These are phyloP conservation scores for Aspergillus tamarii DNA, from an alignment of 2,329 filamentous ascomycete species.

Conservation along the genomic window DNA sequence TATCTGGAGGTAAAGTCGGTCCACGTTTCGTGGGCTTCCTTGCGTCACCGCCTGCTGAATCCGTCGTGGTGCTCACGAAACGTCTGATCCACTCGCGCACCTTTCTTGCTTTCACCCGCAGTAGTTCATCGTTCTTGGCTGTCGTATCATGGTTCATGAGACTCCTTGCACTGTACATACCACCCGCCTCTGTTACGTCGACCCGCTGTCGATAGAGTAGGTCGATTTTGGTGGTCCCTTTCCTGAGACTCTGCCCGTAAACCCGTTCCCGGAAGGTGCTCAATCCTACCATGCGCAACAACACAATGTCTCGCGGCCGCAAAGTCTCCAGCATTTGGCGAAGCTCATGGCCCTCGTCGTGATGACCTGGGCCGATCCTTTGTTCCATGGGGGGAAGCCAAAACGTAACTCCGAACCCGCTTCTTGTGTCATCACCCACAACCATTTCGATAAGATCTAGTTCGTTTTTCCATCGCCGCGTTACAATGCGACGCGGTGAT, in stretches of 20 bases:
- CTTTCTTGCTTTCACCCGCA: constrained; percentile 64
- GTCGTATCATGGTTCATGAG: constrained; percentile 35
- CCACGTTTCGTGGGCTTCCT: constrained; percentile 8
- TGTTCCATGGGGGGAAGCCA: constrained; percentile 64
- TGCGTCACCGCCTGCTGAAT: constrained; percentile 32
- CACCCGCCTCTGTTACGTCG: constrained; percentile 56
- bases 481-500: constrained; percentile 67
- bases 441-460: constrained; percentile 74
- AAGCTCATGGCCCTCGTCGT: constrained; percentile 35
- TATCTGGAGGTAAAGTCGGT: constrained; percentile 22
- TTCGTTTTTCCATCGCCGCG: constrained; percentile 55
- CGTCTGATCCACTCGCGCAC: constrained; percentile 76
- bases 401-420: constrained; percentile 80
- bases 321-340: constrained; percentile 52
- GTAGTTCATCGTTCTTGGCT: constrained; percentile 44
- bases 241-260: constrained; percentile 79
- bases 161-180: constrained; percentile 60
- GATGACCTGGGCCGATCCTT: constrained; percentile 3
- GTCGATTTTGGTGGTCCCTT: constrained; percentile 69
- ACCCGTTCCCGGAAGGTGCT: constrained; percentile 75
- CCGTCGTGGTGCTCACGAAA: constrained; percentile 61
- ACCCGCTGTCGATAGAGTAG: constrained; percentile 64
- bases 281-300: constrained; percentile 79
- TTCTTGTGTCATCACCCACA: constrained; percentile 81
- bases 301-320: constrained; percentile 73